Percentiles rank a stretch among this genome's conserved stretches.
phyloP scores from a whole-genome alignment of 1,139 yeast species.

The Yamadazyma diddensiae region DNA sequence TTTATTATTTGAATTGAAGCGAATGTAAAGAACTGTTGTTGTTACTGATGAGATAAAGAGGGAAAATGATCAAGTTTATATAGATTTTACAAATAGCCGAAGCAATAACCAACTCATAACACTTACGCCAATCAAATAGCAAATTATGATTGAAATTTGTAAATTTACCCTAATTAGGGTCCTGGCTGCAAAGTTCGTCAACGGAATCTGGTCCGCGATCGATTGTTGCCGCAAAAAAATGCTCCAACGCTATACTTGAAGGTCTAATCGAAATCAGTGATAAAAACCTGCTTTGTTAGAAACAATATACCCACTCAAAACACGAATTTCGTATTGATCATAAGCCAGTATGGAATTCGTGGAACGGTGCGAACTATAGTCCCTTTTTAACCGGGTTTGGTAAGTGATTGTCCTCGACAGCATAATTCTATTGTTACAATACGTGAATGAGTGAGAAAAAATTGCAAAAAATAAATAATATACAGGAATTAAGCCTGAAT shows the following conservation, averaged over 20 bases:
- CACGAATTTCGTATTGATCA: too few relatives aligned
- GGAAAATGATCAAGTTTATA: background rate
- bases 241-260: too few relatives aligned
- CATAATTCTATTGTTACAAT: background rate
- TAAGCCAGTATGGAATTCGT: too few relatives aligned
- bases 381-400: constrained; percentile 1
- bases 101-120: too few relatives aligned
- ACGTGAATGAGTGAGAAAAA: background rate
- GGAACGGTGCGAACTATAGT: background rate
- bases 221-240: background rate
- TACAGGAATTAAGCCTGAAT: too few relatives aligned
- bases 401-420: background rate
- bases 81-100: too few relatives aligned
- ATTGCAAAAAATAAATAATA: too few relatives aligned
- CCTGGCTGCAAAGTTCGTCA: background rate
- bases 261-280: background rate
- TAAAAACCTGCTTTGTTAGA: background rate
- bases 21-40: background rate
- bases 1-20: background rate
- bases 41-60: background rate
- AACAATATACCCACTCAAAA: background rate
- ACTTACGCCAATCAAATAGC: too few relatives aligned
- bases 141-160: too few relatives aligned
- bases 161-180: background rate
- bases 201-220: background rate